Base-by-base conservation (phyloP, 352 stramenopile genomes). In the Phytophthora pistaciae region DNA sequence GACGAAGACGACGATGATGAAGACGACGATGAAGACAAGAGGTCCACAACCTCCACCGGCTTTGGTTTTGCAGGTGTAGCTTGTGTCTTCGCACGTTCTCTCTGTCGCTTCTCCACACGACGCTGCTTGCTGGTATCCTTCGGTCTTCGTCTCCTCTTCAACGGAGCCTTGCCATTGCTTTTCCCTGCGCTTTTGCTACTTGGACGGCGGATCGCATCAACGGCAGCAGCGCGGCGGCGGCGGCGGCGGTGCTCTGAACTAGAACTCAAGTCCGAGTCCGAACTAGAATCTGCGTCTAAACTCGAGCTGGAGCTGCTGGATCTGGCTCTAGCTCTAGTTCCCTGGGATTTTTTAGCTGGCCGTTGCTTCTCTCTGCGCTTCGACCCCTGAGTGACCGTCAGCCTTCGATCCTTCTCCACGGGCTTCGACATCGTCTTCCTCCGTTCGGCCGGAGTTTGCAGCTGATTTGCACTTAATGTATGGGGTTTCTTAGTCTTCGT, bases 1-100 rank as follows among this genome's bases (percentile, higher is more conserved):
- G 38, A 46, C 1, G 36, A 44, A 18, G 38, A 46, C 38, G 38
- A 46, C 1, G 38, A 46, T 16, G 38, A 44, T 3, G 68, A 74
- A 13, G 66, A 77, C 1, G 25, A 29, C 25, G 25, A 29, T 29
- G 64, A 77, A 18, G 70, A 78, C 23, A 70, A 25, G 3, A 78
- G 42, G 42, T 78, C 60, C 18, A 78, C 70, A 5, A 78, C 27
- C 16, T 78, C 55, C 33, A 14, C 40, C 16, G 49, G 13, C 18
- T 50, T 20, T 16, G 59, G 48, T n/a, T 21, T 67, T 25, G 66
- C 55, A 4, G 33, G 11, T 10, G 58, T 3, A n/a, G 21, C 8
- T 48, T 58, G 38, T 14, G 33, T 16, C 13, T n/a, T 42, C 31
- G 33, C 48, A 33, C 44, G n/a, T 36, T 57, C 58, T 33, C 48